Conservation (phyloP, 257 asterid species). For the Misopates orontium region DNA sequence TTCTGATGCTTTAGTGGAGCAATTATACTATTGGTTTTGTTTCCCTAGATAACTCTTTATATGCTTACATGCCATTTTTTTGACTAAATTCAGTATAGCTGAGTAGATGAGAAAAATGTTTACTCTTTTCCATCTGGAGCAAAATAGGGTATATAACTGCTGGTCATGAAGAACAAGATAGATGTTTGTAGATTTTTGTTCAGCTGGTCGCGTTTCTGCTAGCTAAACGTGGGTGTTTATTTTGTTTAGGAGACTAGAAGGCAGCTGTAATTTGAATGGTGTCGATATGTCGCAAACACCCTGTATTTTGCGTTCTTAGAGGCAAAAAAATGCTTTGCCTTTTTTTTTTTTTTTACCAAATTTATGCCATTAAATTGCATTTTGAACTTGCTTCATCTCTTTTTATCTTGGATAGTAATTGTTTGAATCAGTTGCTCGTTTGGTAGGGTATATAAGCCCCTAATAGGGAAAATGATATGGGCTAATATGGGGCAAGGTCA, state of each 20-base stretch:
- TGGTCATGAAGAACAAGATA: not conserved
- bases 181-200: not conserved
- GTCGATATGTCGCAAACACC: not conserved
- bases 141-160: not conserved
- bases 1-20: not conserved
- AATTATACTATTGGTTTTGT: not conserved
- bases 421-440: no score
- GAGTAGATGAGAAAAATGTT: slow-evolving; percentile 4
- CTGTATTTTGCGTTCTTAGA: not conserved
- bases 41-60: not conserved
- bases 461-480: no score
- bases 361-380: not conserved
- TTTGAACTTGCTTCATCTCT: not conserved
- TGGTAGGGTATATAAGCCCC: no score
- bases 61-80: not conserved
- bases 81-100: slow-evolving; percentile 14
- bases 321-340: not conserved
- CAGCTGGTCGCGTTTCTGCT: not conserved
- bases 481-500: no score
- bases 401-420: no score
- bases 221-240: not conserved
- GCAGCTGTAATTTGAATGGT: not conserved
- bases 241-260: slow-evolving; percentile 15
- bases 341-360: not conserved
- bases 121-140: not conserved